Percentiles rank a stretch among this genome's conserved stretches.
Conservation (phyloP, 352 stramenopile genomes). For the Globisporangium orthogonon region DNA sequence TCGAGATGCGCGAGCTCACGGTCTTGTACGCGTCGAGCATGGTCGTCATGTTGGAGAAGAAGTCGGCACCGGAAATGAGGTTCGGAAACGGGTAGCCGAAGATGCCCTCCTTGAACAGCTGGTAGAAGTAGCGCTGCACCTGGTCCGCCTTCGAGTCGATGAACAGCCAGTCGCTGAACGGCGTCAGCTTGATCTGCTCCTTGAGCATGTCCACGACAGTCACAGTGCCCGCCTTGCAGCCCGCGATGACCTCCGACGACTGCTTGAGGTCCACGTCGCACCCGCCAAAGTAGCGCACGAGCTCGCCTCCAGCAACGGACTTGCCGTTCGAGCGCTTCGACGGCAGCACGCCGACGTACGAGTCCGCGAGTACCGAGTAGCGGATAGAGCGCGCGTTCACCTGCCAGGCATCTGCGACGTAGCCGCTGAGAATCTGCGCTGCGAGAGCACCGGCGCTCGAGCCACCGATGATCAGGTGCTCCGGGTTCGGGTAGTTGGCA, state of each 20-base stretch:
- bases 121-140: conserved; percentile 63
- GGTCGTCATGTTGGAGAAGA: conserved; percentile 45
- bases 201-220: conserved; percentile 51
- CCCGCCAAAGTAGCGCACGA: conserved; percentile 28
- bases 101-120: conserved; percentile 46
- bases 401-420: conserved; percentile 34
- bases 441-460: conserved; percentile 29
- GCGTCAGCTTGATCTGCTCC: conserved; percentile 14
- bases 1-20: conserved; percentile 36
- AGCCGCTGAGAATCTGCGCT: conserved; percentile 24
- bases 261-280: conserved; percentile 39
- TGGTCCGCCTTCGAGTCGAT: conserved; percentile 54
- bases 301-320: conserved; percentile 11
- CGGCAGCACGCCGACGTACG: conserved; percentile 37
- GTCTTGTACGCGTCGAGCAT: conserved; percentile 49
- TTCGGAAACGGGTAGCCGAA: conserved; percentile 43
- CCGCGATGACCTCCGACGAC: conserved; percentile 24
- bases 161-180: conserved; percentile 53
- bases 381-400: conserved; percentile 26
- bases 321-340: conserved; percentile 11
- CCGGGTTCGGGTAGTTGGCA: conserved; percentile 29
- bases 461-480: conserved; percentile 27
- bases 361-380: conserved; percentile 34
- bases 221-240: conserved; percentile 36
- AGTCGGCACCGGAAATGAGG: conserved; percentile 44